Conservation (phyloP, 2,329 filamentous ascomycete species). For the Amesomyces nigricolor region DNA sequence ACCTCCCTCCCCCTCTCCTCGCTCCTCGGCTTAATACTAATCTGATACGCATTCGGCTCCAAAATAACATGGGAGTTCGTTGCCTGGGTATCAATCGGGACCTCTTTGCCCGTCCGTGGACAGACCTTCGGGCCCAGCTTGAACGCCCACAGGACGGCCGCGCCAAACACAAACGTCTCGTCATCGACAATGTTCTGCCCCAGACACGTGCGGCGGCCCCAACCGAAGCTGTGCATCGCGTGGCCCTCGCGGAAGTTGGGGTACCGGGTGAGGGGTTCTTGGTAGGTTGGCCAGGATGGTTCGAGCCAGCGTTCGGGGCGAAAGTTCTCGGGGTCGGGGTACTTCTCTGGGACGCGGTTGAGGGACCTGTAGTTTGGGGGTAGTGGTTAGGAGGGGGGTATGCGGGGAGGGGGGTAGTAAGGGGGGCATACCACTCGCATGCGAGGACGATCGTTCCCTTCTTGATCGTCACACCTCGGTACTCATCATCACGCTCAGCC, state of each 20-base stretch:
- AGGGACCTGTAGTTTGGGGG: slow-evolving; percentile 39
- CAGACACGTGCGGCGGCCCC: slow-evolving; percentile 57
- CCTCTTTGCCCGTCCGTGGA: slow-evolving; percentile 36
- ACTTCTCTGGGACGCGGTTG: slow-evolving; percentile 52
- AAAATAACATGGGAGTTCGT: slow-evolving; percentile 50
- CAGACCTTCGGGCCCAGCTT: slow-evolving; percentile 38
- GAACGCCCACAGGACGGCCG: slow-evolving; percentile 46
- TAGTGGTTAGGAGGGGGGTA: neutral
- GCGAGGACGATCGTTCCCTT: slow-evolving; percentile 46
- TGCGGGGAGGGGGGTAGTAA: neutral
- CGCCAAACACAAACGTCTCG: slow-evolving; percentile 48
- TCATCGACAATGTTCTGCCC: slow-evolving; percentile 59
- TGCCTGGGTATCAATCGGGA: slow-evolving; percentile 44
- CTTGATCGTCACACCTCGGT: slow-evolving; percentile 41
- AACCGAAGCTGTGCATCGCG: slow-evolving; percentile 60
- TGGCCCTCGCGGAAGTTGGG: slow-evolving; percentile 55
- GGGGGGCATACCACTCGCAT: slow-evolving; percentile 40
- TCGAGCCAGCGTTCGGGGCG: slow-evolving; percentile 59
- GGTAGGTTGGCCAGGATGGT: slow-evolving; percentile 57
- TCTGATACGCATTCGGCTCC: slow-evolving; percentile 43
- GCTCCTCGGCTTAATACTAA: slow-evolving; percentile 40
- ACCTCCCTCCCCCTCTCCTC: slow-evolving; percentile 36
- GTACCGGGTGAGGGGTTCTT: slow-evolving; percentile 57
- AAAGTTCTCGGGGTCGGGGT: slow-evolving; percentile 59
- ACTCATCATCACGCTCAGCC: slow-evolving; percentile 43